phyloP scores from a whole-genome alignment of 2,329 filamentous ascomycete genomes.

The Epicoccum nigrum region DNA sequence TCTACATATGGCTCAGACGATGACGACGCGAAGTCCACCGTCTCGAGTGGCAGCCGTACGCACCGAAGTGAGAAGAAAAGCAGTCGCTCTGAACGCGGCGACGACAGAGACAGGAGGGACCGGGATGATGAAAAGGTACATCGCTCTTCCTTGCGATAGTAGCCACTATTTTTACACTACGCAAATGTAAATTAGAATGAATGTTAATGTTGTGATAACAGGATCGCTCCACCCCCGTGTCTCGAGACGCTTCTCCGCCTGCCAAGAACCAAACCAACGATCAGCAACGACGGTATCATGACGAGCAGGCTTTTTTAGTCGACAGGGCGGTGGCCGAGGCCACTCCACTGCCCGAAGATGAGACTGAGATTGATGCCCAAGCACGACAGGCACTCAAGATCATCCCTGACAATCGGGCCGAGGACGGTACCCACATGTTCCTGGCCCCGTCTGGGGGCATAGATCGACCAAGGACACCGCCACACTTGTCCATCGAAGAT shows the following conservation, averaged over 20 bases:
- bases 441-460: conserved; percentile 25
- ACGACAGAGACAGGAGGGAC: conserved; percentile 45
- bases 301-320: conserved; percentile 67
- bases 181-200: conserved; percentile 37
- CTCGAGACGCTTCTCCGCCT: conserved; percentile 33
- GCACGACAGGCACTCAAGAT: conserved; percentile 32
- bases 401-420: conserved; percentile 42
- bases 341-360: conserved; percentile 53
- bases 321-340: conserved; percentile 63
- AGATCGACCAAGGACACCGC: conserved; percentile 40
- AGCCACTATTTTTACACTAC: background rate
- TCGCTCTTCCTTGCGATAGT: conserved; percentile 39
- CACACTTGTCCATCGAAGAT: conserved; percentile 39
- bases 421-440: conserved; percentile 33
- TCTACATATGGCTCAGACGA: conserved; percentile 48
- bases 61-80: conserved; percentile 52
- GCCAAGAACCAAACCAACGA: conserved; percentile 34
- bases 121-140: conserved; percentile 47
- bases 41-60: conserved; percentile 42
- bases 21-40: conserved; percentile 44
- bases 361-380: conserved; percentile 30
- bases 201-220: conserved; percentile 40
- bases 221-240: conserved; percentile 39
- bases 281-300: conserved; percentile 40
- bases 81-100: conserved; percentile 43